These are phyloP conservation scores for Clonostachys byssicola DNA, from an alignment of 2,329 filamentous ascomycete species.

Conservation along the genomic window DNA sequence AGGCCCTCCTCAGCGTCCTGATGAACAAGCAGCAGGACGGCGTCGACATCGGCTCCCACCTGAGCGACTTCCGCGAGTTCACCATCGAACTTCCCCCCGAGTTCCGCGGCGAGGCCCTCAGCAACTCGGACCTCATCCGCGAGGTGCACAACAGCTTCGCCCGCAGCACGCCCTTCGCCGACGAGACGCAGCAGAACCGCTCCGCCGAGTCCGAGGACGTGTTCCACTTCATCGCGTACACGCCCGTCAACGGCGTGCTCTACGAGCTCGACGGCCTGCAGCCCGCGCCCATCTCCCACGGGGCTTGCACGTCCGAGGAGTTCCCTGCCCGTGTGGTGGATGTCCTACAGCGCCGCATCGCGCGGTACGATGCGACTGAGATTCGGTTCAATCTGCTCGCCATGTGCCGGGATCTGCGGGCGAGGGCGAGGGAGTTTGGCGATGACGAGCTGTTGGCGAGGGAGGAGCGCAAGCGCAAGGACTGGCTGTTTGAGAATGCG, in stretches of 20 bases:
- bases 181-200: constrained; percentile 68
- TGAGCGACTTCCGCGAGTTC: constrained; percentile 83
- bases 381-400: constrained; percentile 96
- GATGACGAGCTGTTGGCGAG: constrained; percentile 73
- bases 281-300: constrained; percentile 87
- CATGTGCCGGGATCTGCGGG: constrained; percentile 79
- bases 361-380: constrained; percentile 78
- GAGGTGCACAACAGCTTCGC: constrained; percentile 89
- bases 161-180: constrained; percentile 81
- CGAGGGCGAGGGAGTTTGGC: constrained; percentile 74
- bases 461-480: constrained; percentile 78
- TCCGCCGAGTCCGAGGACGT: constrained; percentile 75
- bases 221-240: constrained; percentile 98
- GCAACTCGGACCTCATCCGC: constrained; percentile 64
- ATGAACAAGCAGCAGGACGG: constrained; percentile 71
- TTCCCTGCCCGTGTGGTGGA: constrained; percentile 80
- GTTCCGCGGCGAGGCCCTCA: constrained; percentile 56
- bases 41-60: constrained; percentile 67
- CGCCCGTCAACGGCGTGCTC: constrained; percentile 69
- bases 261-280: constrained; percentile 97
- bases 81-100: constrained; percentile 78
- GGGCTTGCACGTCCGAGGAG: constrained; percentile 60
- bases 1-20: constrained; percentile 87
- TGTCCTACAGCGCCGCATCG: constrained; percentile 81
- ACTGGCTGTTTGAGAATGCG: constrained; percentile 95